These are phyloP conservation scores for Wickerhamiella vanderwaltii DNA, from an alignment of 805 yeast species.

Conservation along the genomic window DNA sequence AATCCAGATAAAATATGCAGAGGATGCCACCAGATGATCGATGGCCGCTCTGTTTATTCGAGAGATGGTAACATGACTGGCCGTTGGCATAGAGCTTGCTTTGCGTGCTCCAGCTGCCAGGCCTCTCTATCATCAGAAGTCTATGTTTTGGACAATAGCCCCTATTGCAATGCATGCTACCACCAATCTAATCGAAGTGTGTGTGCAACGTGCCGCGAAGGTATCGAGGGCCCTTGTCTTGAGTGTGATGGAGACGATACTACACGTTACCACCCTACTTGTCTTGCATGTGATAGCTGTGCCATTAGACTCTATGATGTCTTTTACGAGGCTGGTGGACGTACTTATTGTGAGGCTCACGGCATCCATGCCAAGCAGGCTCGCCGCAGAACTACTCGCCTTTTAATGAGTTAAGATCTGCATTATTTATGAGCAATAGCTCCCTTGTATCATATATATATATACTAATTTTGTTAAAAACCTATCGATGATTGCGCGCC, in stretches of 20 bases:
- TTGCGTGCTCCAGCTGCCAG: conserved; percentile 57
- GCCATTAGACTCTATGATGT: conserved; percentile 21
- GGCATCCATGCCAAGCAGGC: conserved; percentile 20
- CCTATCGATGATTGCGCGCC: no score
- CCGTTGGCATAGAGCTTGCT: conserved; percentile 88
- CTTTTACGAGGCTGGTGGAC: conserved; percentile 27
- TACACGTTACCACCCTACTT: conserved; percentile 59
- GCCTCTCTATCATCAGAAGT: conserved; percentile 25
- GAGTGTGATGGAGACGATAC: conserved; percentile 33
- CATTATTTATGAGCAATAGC: conserved; percentile 4
- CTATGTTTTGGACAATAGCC: conserved; percentile 65
- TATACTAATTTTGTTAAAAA: no score
- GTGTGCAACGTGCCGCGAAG: conserved; percentile 56
- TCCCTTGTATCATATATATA: neutral
- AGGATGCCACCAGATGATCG: conserved; percentile 46
- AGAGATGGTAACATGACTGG: conserved; percentile 55
- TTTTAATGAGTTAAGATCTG: neutral
- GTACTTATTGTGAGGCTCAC: conserved; percentile 28
- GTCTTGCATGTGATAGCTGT: conserved; percentile 62
- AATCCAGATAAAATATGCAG: conserved; percentile 40
- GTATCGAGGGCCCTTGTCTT: conserved; percentile 84
- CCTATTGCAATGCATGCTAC: conserved; percentile 69
- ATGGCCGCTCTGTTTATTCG: conserved; percentile 64
- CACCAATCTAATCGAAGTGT: conserved; percentile 65
- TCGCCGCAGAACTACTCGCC: conserved; percentile 14